Percentiles rank a stretch among this genome's conserved stretches.
phyloP scores from a whole-genome alignment of 192 early-diverging fungal species.

The Lobulomyces angularis region DNA sequence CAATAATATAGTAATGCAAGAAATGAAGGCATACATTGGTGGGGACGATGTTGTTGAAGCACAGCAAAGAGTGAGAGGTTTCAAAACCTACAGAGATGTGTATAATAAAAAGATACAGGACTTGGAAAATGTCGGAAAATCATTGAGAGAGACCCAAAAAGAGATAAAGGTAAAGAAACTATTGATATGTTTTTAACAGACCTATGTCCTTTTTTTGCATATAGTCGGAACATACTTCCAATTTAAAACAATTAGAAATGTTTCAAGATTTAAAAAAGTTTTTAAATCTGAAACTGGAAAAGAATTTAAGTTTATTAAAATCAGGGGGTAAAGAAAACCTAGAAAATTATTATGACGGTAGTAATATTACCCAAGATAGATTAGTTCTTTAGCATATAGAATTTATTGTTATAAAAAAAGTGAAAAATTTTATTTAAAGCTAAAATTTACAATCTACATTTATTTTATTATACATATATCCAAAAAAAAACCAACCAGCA shows the following conservation, averaged over 20 bases:
- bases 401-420: no score
- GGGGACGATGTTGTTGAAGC: slow-evolving; percentile 41
- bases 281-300: slow-evolving; percentile 27
- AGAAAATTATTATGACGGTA: no score
- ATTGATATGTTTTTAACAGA: background rate
- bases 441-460: no score
- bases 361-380: no score
- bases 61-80: slow-evolving; percentile 37
- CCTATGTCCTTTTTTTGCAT: slow-evolving; percentile 1
- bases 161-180: slow-evolving; percentile 45
- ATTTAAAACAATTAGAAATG: slow-evolving; percentile 29
- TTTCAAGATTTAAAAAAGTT: slow-evolving; percentile 27
- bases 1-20: slow-evolving; percentile 30
- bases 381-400: no score
- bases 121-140: slow-evolving; percentile 30
- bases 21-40: slow-evolving; percentile 54
- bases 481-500: no score
- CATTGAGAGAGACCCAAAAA: slow-evolving; percentile 34
- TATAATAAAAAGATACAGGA: slow-evolving; percentile 39
- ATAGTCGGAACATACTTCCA: slow-evolving; percentile 28
- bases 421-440: no score
- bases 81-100: slow-evolving; percentile 49
- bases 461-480: no score
- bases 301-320: no score
- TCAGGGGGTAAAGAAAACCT: no score